A percentile compares a stretch with the other conserved stretches of the same genome.
Conservation (phyloP, 352 stramenopile species). For the Blastocystis sp. region DNA sequence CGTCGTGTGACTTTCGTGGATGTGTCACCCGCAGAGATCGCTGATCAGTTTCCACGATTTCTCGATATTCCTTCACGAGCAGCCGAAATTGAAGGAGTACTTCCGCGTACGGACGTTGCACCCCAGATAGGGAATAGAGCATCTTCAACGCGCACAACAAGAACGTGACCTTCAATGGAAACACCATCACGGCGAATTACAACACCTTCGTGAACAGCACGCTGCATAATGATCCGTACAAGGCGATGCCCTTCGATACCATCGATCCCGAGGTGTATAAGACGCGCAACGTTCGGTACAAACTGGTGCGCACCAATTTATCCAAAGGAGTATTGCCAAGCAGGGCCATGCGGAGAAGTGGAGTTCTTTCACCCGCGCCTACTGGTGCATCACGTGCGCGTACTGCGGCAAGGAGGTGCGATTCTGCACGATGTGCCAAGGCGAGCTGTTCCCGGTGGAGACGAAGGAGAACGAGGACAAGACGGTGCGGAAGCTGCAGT, state of each 20-base stretch:
- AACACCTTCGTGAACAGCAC: constrained; percentile 49
- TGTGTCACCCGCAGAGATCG: constrained; percentile 2
- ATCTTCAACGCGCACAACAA: constrained; percentile 59
- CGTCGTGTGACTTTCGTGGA: not conserved
- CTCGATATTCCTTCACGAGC: constrained; percentile 61
- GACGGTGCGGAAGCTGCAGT: constrained; percentile 60
- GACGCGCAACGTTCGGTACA: constrained; percentile 27
- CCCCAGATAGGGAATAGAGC: not conserved
- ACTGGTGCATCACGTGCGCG: constrained; percentile 66
- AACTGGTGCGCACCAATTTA: not conserved
- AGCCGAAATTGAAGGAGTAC: constrained; percentile 45
- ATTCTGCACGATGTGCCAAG: constrained; percentile 68
- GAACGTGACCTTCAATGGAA: constrained; percentile 64
- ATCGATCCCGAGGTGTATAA: constrained; percentile 65
- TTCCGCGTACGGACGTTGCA: not conserved
- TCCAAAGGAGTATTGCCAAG: constrained; percentile 22
- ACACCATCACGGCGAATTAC: constrained; percentile 58
- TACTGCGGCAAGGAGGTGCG: constrained; percentile 64
- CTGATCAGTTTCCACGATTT: constrained; percentile 63
- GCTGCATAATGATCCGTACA: constrained; percentile 28
- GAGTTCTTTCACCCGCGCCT: constrained; percentile 40
- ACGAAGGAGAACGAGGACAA: not conserved
- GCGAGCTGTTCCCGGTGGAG: constrained; percentile 63
- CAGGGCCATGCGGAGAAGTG: constrained; percentile 45
- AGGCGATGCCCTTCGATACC: constrained; percentile 54